Base-by-base conservation (phyloP, 176 grass and related monocot genomes). In the Juncus effusus region DNA sequence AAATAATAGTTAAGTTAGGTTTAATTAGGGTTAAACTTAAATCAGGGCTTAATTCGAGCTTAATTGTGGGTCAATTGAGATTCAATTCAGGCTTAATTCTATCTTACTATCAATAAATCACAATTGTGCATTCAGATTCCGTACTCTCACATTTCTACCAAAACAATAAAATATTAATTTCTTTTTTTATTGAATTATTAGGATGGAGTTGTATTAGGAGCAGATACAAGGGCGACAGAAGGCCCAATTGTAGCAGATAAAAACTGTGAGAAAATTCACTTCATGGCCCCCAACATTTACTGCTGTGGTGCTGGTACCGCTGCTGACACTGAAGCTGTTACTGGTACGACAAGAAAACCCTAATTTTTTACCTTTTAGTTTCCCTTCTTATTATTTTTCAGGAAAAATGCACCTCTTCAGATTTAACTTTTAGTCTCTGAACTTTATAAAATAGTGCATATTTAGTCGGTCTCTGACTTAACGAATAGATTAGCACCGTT, bases 181-280 rank as follows among this genome's bases (percentile, higher is more conserved):
- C 54, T 52, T 60, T 13, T 69, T 78, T 38, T 6, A 40, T 70
- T 51, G 28, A 62, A 76, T 73, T 69, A 11, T 38, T 81, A 96
- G 92, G 92, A 96, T 88, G 92, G 92, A 35, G 82, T 96, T 76
- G 75, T 96, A 74, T 84, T 96, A 65, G 87, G 87, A 42, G 92
- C 92, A 70, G 87, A 96, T 74, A 96, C 92, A 51, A 91, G 87
- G 66, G 87, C 92, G 59, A 91, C 92, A 36, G 92, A 96, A 75
- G 91, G 92, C 51, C 92, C 92, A 62, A 91, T 96, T 61, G 87
- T 96, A 75, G 92, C 92, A 38, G 92, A 97, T 41, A 97, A 96
- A 61, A 91, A 97, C 64, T 97, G 88, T 53, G 88, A 97, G 67
- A 97, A 89, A 66, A 89, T 97, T 36, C 93, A 92, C 40, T 97